Evolutionary conservation across 2,329 filamentous ascomycete genomes (phyloP), one percentile per base, ranked within the genome.

Genomic region (Ilyonectria robusta): DNA sequence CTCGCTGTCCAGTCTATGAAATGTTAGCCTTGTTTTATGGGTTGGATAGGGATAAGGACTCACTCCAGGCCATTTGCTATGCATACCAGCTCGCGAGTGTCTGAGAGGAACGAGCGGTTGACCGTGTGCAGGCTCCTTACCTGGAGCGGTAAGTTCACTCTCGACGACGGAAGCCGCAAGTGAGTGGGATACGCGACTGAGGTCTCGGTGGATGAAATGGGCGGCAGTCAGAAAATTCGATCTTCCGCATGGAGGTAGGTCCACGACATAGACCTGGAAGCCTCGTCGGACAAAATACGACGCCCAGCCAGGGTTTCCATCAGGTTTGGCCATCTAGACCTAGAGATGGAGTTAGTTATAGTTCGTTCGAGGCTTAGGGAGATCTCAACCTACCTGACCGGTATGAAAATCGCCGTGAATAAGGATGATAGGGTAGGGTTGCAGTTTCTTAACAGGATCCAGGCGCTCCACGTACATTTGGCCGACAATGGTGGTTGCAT

Each of bases 301-400:
- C 0, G 83, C 81, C 85, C 85, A 87, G 9, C 84, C 84, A 1
- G 78, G 77, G 2, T 78, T 71, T 15, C 81, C 80, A 61, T 87
- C 84, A 6, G 86, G 85, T 19, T 85, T 88, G 42, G 82, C 82
- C 15, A 83, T 72, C 79, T 80, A 84, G 54, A 82, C 73, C 80
- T 83, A 4, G 9, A 5, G 21, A 10, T 2, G 48, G 50, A 13
- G 23, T 55, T 8, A 46, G 37, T 31, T 21, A 2, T 11, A 21
- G 11, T n/a, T 40, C 9, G 11, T 7, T 17, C 8, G 21, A 17
- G 2, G 6, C 10, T 44, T 35, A 21, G 11, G 37, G 2, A 9
- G 9, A 26, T 9, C 13, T 11, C 21, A 8, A 53, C 72, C 53
- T 61, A 80, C 79, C 68, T 79, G 72, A 7, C 79, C 78, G 46